Evolutionary conservation across 2,329 filamentous ascomycete species (phyloP), one percentile per base, ranked within the genome.

Genomic region (Diaporthe australafricana): DNA sequence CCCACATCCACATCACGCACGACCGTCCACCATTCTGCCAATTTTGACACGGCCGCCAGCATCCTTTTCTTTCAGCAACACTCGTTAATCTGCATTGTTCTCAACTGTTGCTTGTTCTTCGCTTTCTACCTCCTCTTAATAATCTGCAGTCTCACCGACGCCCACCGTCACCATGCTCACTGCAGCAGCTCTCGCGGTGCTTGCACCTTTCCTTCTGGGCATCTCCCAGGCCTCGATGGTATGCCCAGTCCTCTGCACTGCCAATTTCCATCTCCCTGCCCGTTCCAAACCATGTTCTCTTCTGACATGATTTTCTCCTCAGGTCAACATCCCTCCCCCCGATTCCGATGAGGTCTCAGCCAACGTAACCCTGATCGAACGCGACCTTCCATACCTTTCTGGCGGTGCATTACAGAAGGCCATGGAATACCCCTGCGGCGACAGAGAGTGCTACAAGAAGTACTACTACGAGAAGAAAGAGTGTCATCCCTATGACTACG

Each of bases 401-500:
- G 27, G 16, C 32, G 20, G 22, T 48, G 55, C 40, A 27, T 22
- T 22, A 45, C 22, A 27, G 40, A 47, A 16, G 55, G 52, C 48
- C 47, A 68, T 48, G 55, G 42, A 20, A 47, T 56, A 68, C 16
- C 70, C 70, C 47, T 30, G 62, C n/a, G 17, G 32, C 56, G 65
- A 72, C 22, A 14, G 11, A 1, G 16, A 45, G n/a, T 72, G 70
- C 40, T 68, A 63, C 47, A 63, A 68, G 63, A 45, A 68, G 27
- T 72, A 62, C 55, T 72, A 66, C 63, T 47, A 56, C 25, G 47
- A 55, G 27, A 63, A 65, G 47, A 57, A 47, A 27, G 60, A 62
- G 35, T 72, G 70, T 40, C 70, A 72, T 38, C 70, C 70, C 2
- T 72, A 68, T 38, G 70, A 72, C 56, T 45, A 45, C 25, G 38